Conservation (phyloP, 352 stramenopile species). For the Phytophthora pini region DNA sequence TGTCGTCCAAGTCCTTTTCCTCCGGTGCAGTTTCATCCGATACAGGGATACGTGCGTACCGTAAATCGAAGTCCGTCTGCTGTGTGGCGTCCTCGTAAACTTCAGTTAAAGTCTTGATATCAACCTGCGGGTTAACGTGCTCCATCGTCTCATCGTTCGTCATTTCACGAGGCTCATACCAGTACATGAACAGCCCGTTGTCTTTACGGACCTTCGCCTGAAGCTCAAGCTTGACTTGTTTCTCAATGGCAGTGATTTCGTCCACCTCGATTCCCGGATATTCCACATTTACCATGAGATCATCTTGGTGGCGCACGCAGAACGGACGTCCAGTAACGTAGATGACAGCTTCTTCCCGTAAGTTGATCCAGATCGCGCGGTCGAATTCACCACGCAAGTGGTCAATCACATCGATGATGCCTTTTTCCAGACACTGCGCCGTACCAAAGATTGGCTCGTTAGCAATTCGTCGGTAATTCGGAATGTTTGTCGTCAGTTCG, state of each 20-base stretch:
- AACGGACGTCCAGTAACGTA: conserved; percentile 89
- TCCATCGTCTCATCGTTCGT: conserved; percentile 88
- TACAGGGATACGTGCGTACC: conserved; percentile 86
- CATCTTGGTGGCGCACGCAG: conserved; percentile 80
- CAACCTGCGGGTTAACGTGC: conserved; percentile 68
- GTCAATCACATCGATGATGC: conserved; percentile 71
- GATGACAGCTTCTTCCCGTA: conserved; percentile 92
- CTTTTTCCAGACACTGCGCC: conserved; percentile 78
- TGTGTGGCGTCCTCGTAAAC: conserved; percentile 69
- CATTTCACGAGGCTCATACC: conserved; percentile 79
- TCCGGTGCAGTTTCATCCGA: conserved; percentile 92
- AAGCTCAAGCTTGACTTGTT: conserved; percentile 86
- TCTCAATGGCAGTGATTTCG: conserved; percentile 87
- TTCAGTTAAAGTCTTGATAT: conserved; percentile 82
- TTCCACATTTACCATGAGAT: conserved; percentile 88
- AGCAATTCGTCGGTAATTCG: conserved; percentile 86
- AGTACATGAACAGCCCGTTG: conserved; percentile 87
- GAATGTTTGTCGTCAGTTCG: conserved; percentile 70
- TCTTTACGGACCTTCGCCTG: conserved; percentile 74
- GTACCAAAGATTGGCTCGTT: conserved; percentile 88
- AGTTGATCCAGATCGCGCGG: conserved; percentile 90
- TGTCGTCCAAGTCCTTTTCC: conserved; percentile 90
- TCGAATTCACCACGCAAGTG: conserved; percentile 64
- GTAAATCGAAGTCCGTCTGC: conserved; percentile 62
- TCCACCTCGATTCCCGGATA: conserved; percentile 91